Evolutionary conservation across 768 basidiomycete species (phyloP), one percentile per base, ranked within the genome.

Genomic region (Kwoniella mangroviensis): DNA sequence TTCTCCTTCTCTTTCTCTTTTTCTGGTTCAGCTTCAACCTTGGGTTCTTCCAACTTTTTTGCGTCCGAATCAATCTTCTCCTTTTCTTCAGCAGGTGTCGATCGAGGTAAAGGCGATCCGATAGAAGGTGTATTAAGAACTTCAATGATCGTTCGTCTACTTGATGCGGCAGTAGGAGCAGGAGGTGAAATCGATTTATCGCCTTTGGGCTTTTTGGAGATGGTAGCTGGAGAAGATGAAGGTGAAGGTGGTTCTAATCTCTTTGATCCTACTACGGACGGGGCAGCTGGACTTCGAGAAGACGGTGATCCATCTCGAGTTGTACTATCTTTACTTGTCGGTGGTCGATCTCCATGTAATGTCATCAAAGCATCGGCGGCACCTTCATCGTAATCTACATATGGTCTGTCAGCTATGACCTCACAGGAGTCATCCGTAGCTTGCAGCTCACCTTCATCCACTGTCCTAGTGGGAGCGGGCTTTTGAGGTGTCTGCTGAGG

Each of bases 321-420:
- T 0, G 51, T 62, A 53, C 65, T 71, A 42, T 63, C 65, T 24
- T 69, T 67, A 24, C 68, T 55, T 41, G 53, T 49, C 4, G 72
- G 52, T 15, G 68, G 71, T 65, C 80, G 76, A 73, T 82, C 84
- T 1, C 84, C 83, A 15, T 90, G 83, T 68, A 97, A 86, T 2
- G 87, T 88, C 83, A 97, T 92, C 42, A 97, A 84, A 0, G 92
- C 88, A 74, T 93, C 93, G 4, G 92, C 89, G n/a, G 89, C 91
- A 26, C 91, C 92, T 82, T 94, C 94, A 75, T 98, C 94, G 75
- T 97, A 97, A 75, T 97, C 92, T 83, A 49, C 2, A 21, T 34
- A 45, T 71, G 3, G 17, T 17, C 28, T n/a, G 45, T 73, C 67
- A 76, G 72, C 51, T 19, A 19, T 15, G 57, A 53, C 52, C 4